Base-by-base conservation (phyloP, 306 rosid genomes). In the Glycine soja region DNA sequence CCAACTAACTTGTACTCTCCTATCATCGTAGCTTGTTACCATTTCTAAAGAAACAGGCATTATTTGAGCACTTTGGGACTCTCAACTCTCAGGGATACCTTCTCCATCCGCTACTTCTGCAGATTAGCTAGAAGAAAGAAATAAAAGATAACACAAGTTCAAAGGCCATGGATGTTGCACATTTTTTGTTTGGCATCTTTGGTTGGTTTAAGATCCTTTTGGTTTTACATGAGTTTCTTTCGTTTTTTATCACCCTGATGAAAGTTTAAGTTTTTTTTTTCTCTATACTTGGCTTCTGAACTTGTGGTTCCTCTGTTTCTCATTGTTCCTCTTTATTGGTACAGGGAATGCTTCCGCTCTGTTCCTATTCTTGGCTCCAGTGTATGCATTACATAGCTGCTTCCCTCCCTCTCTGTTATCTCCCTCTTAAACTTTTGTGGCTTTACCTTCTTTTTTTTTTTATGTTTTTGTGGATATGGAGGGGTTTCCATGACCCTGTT, bases 331-430 rank as follows among this genome's bases (percentile, higher is more conserved):
- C 4, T 69, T 50, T 36, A 7, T 51, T 64, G 46, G 9, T 75
- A 24, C 88, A 95, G 99, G 99, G 50, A 95, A 95, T 88, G 97
- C 78, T 30, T 85, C 92, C 6, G 99, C 98, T 81, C 75, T 95
- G 68, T 95, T 95, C 88, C 99, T 95, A 89, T 95, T 92, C 94
- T 83, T 95, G 82, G 70, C 99, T 24, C 99, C 99, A 19, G 76
- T 81, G 99, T 95, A 91, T 32, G 90, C 48, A 68, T 69, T 54
- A 12, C 16, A 38, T 57, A 59, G 50, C 46, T 34, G 50, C 76
- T 24, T 24, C 30, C 43, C 51, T 71, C 74, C 42, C 56, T 70
- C 15, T 79, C 6, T 18, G 45, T 14, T 36, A 0, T 52, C 38
- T 12, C 18, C 16, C 38, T 18, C 10, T 69, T 19, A 56, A 51